Evolutionary conservation across 2,329 filamentous ascomycete species (phyloP), one percentile per base, ranked within the genome.

Genomic region (Xylaria sp.): DNA sequence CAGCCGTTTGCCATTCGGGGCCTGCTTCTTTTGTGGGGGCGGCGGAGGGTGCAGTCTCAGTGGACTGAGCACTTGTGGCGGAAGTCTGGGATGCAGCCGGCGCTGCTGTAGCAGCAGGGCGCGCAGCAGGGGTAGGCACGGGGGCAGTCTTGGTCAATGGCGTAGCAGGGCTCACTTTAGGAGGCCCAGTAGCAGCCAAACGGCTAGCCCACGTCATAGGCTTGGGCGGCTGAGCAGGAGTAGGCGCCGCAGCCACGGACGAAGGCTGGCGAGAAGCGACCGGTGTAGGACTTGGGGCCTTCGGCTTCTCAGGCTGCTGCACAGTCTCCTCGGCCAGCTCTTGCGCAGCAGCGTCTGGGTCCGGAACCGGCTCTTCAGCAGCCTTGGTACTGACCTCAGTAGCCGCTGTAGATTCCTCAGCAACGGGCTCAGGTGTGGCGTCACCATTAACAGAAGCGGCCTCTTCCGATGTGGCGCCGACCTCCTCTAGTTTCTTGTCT

Each of bases 1-100:
- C 91, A 64, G 93, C 95, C 58, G 92, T 95, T 81, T 97, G 95
- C 96, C 96, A 99, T 77, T 93, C 93, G 68, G 86, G 82, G 68
- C 84, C 84, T 48, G 83, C 78, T 70, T 92, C 88, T 85, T 86
- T 89, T 33, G 73, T 36, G n/a, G 75, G 68, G n/a, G 78, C 65
- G 4, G 69, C 65, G 33, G 77, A 10, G 38, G 84, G 80, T 53
- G 81, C 80, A 49, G 81, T 42, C n/a, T 71, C 60, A n/a, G 71
- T n/a, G 15, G 66, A 40, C 66, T 77, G 75, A 56, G 79, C 68
- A 23, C 79, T 67, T 26, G 86, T 85, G 64, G 92, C 84, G 71
- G 83, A 71, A 40, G 61, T 11, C 36, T 83, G 77, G 17, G 82
- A 63, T 58, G 83, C 79, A 80, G 71, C 64, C 15, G 80, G 71